phyloP scores from a whole-genome alignment of 495 filamentous ascomycete species.

The Aspergillus homomorphus region DNA sequence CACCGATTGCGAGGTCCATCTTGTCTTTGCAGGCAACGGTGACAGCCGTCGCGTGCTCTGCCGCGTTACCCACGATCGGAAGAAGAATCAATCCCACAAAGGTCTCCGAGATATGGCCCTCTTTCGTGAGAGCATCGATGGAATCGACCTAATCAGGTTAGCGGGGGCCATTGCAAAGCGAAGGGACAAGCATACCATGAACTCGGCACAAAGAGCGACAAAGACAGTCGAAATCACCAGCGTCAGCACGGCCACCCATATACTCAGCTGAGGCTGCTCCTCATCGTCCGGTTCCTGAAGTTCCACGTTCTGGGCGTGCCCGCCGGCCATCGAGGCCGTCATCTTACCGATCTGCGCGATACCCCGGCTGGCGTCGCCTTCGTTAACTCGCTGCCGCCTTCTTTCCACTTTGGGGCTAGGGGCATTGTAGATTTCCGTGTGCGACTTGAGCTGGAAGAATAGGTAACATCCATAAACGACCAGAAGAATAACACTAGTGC shows the following conservation, averaged over 20 bases:
- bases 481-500: slow-evolving; percentile 70
- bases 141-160: slow-evolving; percentile 48
- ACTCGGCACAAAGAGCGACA: slow-evolving; percentile 87
- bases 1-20: slow-evolving; percentile 84
- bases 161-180: neutral
- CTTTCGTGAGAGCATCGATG: slow-evolving; percentile 65
- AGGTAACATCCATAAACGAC: slow-evolving; percentile 75
- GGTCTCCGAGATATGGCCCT: slow-evolving; percentile 58
- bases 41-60: slow-evolving; percentile 83
- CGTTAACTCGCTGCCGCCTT: slow-evolving; percentile 46
- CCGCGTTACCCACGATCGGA: slow-evolving; percentile 87
- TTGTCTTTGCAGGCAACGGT: slow-evolving; percentile 87
- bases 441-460: slow-evolving; percentile 78
- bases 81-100: slow-evolving; percentile 83
- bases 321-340: slow-evolving; percentile 39
- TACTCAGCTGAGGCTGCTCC: slow-evolving; percentile 69
- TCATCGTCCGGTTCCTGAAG: slow-evolving; percentile 52
- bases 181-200: slow-evolving; percentile 53
- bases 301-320: slow-evolving; percentile 43
- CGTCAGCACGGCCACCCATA: slow-evolving; percentile 66
- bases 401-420: slow-evolving; percentile 67
- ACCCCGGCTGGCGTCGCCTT: slow-evolving; percentile 57
- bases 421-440: slow-evolving; percentile 68
- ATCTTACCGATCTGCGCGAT: slow-evolving; percentile 60
- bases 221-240: slow-evolving; percentile 70